Conservation (phyloP, 2,329 filamentous ascomycete species). For the Fusarium falciforme region DNA sequence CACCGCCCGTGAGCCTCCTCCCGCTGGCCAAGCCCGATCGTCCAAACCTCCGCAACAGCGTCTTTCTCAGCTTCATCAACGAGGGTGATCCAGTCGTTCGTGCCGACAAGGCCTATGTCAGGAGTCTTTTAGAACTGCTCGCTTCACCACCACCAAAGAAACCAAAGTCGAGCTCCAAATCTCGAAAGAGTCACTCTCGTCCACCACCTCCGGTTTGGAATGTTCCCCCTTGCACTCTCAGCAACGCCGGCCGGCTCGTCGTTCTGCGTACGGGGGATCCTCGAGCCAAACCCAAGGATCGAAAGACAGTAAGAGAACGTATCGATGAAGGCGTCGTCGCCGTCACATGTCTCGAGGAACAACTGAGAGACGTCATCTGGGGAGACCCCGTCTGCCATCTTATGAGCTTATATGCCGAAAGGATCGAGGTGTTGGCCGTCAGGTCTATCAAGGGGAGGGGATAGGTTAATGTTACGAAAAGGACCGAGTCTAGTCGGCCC, state of each 20-base stretch:
- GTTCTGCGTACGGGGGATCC: slow-evolving; percentile 68
- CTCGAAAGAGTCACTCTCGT: slow-evolving; percentile 30
- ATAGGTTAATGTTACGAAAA: slow-evolving; percentile 13
- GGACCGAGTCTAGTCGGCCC: neutral
- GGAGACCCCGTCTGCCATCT: slow-evolving; percentile 84
- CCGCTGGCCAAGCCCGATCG: slow-evolving; percentile 71
- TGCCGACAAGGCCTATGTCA: slow-evolving; percentile 81
- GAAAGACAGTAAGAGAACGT: slow-evolving; percentile 61
- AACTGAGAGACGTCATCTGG: slow-evolving; percentile 78
- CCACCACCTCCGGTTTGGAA: slow-evolving; percentile 60
- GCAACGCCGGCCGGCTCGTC: slow-evolving; percentile 76
- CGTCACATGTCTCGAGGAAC: slow-evolving; percentile 73
- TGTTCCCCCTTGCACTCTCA: slow-evolving; percentile 74
- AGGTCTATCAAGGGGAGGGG: slow-evolving; percentile 56
- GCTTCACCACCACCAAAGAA: slow-evolving; percentile 65
- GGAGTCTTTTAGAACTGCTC: slow-evolving; percentile 77
- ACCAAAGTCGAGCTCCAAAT: slow-evolving; percentile 23
- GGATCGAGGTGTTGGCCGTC: slow-evolving; percentile 78
- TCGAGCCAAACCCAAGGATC: slow-evolving; percentile 51
- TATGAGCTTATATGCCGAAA: slow-evolving; percentile 80
- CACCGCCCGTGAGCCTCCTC: slow-evolving; percentile 79
- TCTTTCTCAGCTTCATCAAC: slow-evolving; percentile 86
- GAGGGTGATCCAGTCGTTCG: slow-evolving; percentile 85
- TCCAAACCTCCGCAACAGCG: slow-evolving; percentile 67
- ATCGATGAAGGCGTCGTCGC: slow-evolving; percentile 74